Percentiles rank a stretch among this genome's conserved stretches.
Evolutionary conservation across 495 filamentous ascomycete genomes (phyloP).

Genomic region (Xylaria flabelliformis): DNA sequence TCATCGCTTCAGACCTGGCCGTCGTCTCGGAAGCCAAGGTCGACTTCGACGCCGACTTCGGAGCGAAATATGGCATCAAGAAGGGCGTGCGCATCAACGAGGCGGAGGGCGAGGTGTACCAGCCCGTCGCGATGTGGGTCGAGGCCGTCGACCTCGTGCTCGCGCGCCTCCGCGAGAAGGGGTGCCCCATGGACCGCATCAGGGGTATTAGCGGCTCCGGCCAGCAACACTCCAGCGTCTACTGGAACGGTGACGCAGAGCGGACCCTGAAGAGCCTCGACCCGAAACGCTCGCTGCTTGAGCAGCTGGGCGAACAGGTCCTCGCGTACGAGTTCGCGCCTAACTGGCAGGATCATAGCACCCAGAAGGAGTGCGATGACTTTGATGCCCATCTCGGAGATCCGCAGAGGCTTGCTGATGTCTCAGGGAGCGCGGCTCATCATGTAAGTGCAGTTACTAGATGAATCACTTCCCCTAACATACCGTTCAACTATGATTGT

Average conservation of each 20-base stretch:
- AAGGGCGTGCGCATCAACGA: conserved; percentile 89
- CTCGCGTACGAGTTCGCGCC: conserved; percentile 90
- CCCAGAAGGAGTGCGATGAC: conserved; percentile 85
- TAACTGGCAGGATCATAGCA: conserved; percentile 98
- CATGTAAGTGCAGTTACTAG: conserved; percentile 65
- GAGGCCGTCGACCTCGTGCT: conserved; percentile 89
- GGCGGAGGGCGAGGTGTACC: conserved; percentile 83
- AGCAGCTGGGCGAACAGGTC: conserved; percentile 67
- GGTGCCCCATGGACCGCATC: conserved; percentile 78
- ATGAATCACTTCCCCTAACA: neutral
- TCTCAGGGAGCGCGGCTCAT: conserved; percentile 91
- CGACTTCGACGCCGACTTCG: conserved; percentile 73
- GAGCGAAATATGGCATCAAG: conserved; percentile 79
- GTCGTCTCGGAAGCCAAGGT: conserved; percentile 78
- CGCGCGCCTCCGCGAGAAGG: conserved; percentile 69
- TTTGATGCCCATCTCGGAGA: conserved; percentile 77
- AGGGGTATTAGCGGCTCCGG: conserved; percentile 88
- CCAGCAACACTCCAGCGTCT: conserved; percentile 95
- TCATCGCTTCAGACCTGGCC: conserved; percentile 79
- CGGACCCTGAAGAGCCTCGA: conserved; percentile 65
- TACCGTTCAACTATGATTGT: neutral
- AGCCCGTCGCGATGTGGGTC: conserved; percentile 92
- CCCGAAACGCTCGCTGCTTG: conserved; percentile 62
- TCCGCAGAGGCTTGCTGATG: conserved; percentile 70
- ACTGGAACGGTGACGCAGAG: conserved; percentile 83